A percentile compares a stretch with the other conserved stretches of the same genome.
These are phyloP conservation scores for Epithemia pelagica DNA, from an alignment of 108 stramenopile genomes.

Conservation along the genomic window DNA sequence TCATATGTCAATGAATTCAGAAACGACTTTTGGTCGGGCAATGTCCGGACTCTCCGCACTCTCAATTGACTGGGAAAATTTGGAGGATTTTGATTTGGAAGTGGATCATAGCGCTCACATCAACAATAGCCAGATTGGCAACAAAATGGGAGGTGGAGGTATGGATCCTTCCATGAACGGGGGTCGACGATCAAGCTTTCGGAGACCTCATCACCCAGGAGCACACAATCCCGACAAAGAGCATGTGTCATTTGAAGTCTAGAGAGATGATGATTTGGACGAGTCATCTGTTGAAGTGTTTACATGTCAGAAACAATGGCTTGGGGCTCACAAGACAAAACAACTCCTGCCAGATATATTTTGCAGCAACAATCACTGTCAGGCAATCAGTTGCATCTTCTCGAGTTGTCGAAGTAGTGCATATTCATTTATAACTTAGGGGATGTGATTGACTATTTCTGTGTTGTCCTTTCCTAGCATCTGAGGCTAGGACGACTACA, in stretches of 20 bases:
- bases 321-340: no score
- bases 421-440: no score
- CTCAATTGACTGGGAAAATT: conserved; percentile 87
- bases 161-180: not conserved
- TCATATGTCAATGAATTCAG: conserved; percentile 39
- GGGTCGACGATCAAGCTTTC: not conserved
- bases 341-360: no score
- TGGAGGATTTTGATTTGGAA: conserved; percentile 87
- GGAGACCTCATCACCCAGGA: not conserved
- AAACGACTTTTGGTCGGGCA: conserved; percentile 74
- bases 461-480: no score
- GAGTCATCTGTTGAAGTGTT: no score
- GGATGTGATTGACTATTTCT: no score
- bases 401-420: no score
- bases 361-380: no score
- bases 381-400: no score
- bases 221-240: not conserved
- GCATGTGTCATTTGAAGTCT: not conserved
- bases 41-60: conserved; percentile 84
- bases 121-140: conserved; percentile 33
- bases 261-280: no score
- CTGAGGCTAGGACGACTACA: no score
- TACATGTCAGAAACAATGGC: no score
- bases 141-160: not conserved
- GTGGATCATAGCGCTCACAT: conserved; percentile 85